Evolutionary conservation across 2,329 filamentous ascomycete genomes (phyloP).

Genomic region (Aspergillus sp.): DNA sequence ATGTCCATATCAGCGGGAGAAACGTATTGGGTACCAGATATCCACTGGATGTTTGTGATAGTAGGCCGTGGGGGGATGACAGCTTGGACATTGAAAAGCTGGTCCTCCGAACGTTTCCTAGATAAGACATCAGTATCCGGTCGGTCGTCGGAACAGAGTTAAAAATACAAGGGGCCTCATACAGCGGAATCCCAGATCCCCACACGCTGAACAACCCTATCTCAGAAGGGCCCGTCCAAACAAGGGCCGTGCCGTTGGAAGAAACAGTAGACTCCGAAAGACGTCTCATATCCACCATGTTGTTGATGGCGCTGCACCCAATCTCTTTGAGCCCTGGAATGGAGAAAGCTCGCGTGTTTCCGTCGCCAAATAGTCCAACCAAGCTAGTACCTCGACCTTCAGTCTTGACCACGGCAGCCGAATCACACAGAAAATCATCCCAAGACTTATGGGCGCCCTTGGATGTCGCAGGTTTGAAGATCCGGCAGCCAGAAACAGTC

Average conservation of each 20-base stretch:
- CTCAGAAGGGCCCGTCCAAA: constrained; percentile 86
- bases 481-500: constrained; percentile 70
- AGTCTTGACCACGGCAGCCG: constrained; percentile 73
- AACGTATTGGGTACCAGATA: constrained; percentile 89
- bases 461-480: constrained; percentile 79
- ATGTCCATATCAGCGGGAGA: constrained; percentile 85
- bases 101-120: constrained; percentile 61
- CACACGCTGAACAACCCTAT: constrained; percentile 80
- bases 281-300: constrained; percentile 72
- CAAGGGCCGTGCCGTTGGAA: constrained; percentile 76
- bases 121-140: neutral
- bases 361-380: constrained; percentile 81
- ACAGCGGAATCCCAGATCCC: constrained; percentile 68
- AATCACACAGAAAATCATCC: constrained; percentile 78
- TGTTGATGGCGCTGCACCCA: constrained; percentile 61
- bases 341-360: constrained; percentile 74
- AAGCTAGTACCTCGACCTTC: constrained; percentile 75
- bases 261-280: constrained; percentile 70
- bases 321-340: constrained; percentile 89
- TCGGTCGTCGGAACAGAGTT: neutral
- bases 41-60: constrained; percentile 95
- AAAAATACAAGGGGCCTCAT: constrained; percentile 36
- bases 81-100: constrained; percentile 74
- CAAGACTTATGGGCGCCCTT: constrained; percentile 94
- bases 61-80: constrained; percentile 77